Conservation (phyloP, 257 asterid species). For the Petrea volubilis region DNA sequence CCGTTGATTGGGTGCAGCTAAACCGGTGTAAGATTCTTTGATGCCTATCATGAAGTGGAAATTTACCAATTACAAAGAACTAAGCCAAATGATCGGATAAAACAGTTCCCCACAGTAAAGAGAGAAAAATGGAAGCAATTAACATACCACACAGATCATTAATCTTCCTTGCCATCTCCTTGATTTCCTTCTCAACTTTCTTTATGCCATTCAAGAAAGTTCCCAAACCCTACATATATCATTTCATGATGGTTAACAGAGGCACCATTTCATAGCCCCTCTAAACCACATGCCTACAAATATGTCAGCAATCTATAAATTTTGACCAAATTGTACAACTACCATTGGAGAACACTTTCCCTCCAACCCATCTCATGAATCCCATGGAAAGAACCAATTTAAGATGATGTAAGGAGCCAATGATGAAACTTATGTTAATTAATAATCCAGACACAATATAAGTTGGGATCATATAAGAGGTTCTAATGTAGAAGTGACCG, state of each 20-base stretch:
- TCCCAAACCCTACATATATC: conserved; percentile 72
- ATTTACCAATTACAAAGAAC: background rate
- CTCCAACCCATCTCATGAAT: background rate
- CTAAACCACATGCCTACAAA: too few species aligned
- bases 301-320: background rate
- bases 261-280: too few species aligned
- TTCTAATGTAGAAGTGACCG: conserved; percentile 37
- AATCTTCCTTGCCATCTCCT: conserved; percentile 89
- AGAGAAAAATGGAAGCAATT: background rate
- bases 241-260: too few species aligned
- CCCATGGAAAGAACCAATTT: background rate
- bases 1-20: conserved; percentile 99
- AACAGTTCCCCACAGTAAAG: background rate
- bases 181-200: conserved; percentile 84
- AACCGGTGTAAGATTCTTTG: conserved; percentile 94
- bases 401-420: background rate
- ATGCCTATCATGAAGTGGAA: conserved; percentile 51
- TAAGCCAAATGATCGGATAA: background rate
- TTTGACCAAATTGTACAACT: background rate
- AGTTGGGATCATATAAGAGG: conserved; percentile 34
- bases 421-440: background rate
- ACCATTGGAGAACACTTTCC: background rate
- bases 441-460: conserved; percentile 7
- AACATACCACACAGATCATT: conserved; percentile 83
- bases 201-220: conserved; percentile 83